Conservation (phyloP, 2,329 filamentous ascomycete species). For the Fusarium mangiferae region DNA sequence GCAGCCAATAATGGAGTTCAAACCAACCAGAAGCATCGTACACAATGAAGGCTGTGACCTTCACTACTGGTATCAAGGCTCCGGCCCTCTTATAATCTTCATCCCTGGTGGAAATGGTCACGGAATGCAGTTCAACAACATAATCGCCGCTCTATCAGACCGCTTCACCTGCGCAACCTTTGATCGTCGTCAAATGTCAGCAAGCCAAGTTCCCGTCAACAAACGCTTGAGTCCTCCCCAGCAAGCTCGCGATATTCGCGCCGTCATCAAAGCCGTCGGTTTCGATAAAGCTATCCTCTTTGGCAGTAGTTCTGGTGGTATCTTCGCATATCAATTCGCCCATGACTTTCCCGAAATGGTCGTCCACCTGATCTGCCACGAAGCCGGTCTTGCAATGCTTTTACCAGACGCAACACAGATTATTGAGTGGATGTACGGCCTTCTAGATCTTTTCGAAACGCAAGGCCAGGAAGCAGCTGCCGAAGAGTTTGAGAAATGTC, state of each 20-base stretch:
- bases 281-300: neutral
- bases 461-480: neutral
- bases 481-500: neutral
- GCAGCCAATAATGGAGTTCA: neutral
- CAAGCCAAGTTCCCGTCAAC: conserved; percentile 8
- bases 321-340: neutral
- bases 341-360: conserved; percentile 18
- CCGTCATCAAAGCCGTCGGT: neutral
- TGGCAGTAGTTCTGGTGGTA: conserved; percentile 1
- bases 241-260: conserved; percentile 3
- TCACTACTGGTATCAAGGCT: conserved; percentile 14
- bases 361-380: neutral
- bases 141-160: neutral
- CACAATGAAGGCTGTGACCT: conserved; percentile 12
- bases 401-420: neutral
- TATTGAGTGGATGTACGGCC: conserved; percentile 1
- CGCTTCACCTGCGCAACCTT: neutral
- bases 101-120: conserved; percentile 6
- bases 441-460: neutral
- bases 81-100: neutral
- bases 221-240: neutral
- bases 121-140: conserved; percentile 13
- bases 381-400: neutral
- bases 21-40: neutral
- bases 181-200: conserved; percentile 17